Base-by-base conservation (phyloP, 1,284 basidiomycete genomes). In the Malassezia arunalokei region DNA sequence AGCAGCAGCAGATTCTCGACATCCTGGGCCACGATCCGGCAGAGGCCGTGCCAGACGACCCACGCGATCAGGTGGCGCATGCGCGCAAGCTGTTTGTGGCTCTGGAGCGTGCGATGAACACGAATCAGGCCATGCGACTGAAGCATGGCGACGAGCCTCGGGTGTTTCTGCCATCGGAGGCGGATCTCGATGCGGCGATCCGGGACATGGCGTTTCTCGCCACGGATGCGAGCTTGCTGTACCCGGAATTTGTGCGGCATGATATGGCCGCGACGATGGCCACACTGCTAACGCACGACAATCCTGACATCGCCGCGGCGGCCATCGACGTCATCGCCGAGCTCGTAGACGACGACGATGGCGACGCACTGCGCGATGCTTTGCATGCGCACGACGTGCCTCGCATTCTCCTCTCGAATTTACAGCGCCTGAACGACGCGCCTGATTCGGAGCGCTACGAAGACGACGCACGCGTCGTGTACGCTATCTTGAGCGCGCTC, bases 81-180 rank as follows among this genome's bases (percentile, higher is more conserved):
- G 79, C 92, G 11, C 81, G 87, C 48, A 80, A 84, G 62, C 77
- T 85, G 54, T 77, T 98, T 11, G 76, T 86, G 31, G 80, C 81
- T 39, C 86, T 98, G 60, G 91, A 98, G 74, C 80, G 87, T 17
- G 82, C 86, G 1, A 84, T 86, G 29, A 83, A 85, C 68, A 92
- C 87, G 76, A 99, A 99, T 73, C 86, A 91, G 64, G 87, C 94
- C 73, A 85, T 94, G 72, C 79, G 92, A 29, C 89, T 67, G 40
- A 73, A 73, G 51, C 67, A 63, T 58, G 54, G 63, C n/a, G 50
- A 62, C 29, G 57, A 73, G 24, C 73, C 74, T 0, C 32, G 27
- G 65, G 92, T 91, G 73, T 99, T 98, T 77, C 94, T 99, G 66
- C 90, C 96, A 66, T 98, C 94, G 0, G 94, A 99, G 77, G 86